Evolutionary conservation across 345 rosid genomes (phyloP), one percentile per base, ranked within the genome.

Genomic region (Salix caprea): DNA sequence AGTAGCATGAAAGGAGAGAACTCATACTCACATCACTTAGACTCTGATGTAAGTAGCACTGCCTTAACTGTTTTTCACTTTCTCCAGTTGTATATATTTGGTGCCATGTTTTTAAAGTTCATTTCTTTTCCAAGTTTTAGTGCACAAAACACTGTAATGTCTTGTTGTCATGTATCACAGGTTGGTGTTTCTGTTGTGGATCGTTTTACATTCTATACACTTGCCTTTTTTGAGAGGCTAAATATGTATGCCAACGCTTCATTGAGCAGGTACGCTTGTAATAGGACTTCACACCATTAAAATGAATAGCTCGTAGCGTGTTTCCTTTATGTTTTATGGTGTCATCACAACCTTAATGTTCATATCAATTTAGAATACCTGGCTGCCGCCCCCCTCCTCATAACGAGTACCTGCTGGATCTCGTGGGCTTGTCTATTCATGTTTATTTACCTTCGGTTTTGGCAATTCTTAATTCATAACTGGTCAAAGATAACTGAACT

Each of bases 1-100:
- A 93, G 99, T 81, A 96, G 99, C 87, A 85, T 80, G 87, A 96
- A 93, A 88, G 99, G 97, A 81, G 99, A 96, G 83, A 96, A 90
- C 85, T 96, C 99, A n/a, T 96, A 93, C 79, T 96, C 98, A 23
- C 99, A 96, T 87, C 99, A 93, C 84, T 84, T 96, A 82, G 99
- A 93, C 82, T 89, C 98, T 69, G 97, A 96, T 89, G 97, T 92
- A 88, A 88, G 96, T 79, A 50, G 48, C 23, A 7, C 66, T 4
- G 54, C 34, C 69, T 74, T 70, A 48, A 65, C 58, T 32, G 67
- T 64, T 73, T 67, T 70, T 11, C 11, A 39, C 24, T 50, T 39
- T 52, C 52, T 61, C n/a, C 69, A 83, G 50, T 70, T 36, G 26
- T 9, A 76, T 32, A 37, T 40, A 48, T 65, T 74, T 21, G 69